These are phyloP conservation scores for Drechmeria coniospora DNA, from an alignment of 2,329 filamentous ascomycete species.

Conservation along the genomic window DNA sequence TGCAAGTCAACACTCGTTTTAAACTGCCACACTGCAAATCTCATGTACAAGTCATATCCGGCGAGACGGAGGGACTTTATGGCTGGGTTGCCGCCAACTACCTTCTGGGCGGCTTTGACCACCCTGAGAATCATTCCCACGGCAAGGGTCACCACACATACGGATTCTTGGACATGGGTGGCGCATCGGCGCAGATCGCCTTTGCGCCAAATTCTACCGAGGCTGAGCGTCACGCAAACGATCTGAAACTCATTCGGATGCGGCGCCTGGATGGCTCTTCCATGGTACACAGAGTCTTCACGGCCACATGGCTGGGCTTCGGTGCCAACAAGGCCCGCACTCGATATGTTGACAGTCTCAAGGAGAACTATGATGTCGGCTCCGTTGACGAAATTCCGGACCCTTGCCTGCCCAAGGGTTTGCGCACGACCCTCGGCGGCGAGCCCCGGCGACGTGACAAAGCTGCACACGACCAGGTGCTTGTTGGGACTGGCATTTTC, in stretches of 20 bases:
- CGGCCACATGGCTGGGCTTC: slow-evolving; percentile 92
- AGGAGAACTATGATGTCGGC: slow-evolving; percentile 46
- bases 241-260: slow-evolving; percentile 73
- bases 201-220: slow-evolving; percentile 93
- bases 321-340: slow-evolving; percentile 87
- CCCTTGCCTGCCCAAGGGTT: slow-evolving; percentile 71
- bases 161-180: slow-evolving; percentile 96
- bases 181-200: slow-evolving; percentile 92
- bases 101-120: slow-evolving; percentile 77
- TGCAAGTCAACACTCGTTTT: slow-evolving; percentile 62
- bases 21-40: slow-evolving; percentile 75
- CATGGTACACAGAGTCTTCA: slow-evolving; percentile 79
- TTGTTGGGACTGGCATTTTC: slow-evolving; percentile 78
- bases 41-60: slow-evolving; percentile 87
- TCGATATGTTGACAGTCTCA: slow-evolving; percentile 66
- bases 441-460: slow-evolving; percentile 27
- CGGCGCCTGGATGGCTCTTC: slow-evolving; percentile 65
- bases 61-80: slow-evolving; percentile 89
- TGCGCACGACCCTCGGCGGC: slow-evolving; percentile 62
- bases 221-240: slow-evolving; percentile 73
- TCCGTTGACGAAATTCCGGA: slow-evolving; percentile 60
- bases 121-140: slow-evolving; percentile 57
- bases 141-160: slow-evolving; percentile 88
- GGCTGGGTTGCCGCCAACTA: slow-evolving; percentile 98
- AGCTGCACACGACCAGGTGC: slow-evolving; percentile 25